Base-by-base conservation (phyloP, 129 eudicot species). In the Artemisia annua region DNA sequence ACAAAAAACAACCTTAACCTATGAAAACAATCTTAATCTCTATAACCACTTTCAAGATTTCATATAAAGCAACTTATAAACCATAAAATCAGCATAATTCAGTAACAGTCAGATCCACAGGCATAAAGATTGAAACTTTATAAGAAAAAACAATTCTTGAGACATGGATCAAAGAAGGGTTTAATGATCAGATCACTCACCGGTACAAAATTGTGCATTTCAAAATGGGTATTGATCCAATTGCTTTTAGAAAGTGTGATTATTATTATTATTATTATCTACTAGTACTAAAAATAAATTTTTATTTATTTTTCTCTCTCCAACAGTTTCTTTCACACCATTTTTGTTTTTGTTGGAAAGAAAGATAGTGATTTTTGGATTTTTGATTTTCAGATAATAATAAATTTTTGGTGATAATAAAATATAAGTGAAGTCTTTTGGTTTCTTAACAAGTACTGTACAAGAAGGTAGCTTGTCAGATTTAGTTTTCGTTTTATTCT, bases 351-450 rank as follows among this genome's bases (percentile, higher is more conserved):
- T 48, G 63, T 46, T 49, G 48, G 20, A 60, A 56, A 24, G 16
- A 32, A 12, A 59, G 5, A 71, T 2, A 19, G 54, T 18, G 66
- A 66, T 44, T 65, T 65, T 75, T 75, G 66, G 51, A 22, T 74
- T 62, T 75, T 68, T 54, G 48, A 5, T 35, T 35, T 35, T 35
- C 8, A 39, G 32, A 39, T 39, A 39, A 32, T 28, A 28, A 28
- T 32, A 32, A 32, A 32, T 32, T n/a, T n/a, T n/a, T 32, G 43
- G 43, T 32, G 7, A 5, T 32, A 32, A 39, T 39, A 39, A 39
- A 39, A 7, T 26, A 5, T 4, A 39, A 39, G 46, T 39, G 10
- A 39, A 39, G 46, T 39, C 10, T 39, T 39, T 39, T 39, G 9
- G 46, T 39, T 39, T 39, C 46, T 1, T 39, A 7, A 39, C 46